Evolutionary conservation across 2,329 filamentous ascomycete species (phyloP).

Genomic region (Albifimbria verrucaria): DNA sequence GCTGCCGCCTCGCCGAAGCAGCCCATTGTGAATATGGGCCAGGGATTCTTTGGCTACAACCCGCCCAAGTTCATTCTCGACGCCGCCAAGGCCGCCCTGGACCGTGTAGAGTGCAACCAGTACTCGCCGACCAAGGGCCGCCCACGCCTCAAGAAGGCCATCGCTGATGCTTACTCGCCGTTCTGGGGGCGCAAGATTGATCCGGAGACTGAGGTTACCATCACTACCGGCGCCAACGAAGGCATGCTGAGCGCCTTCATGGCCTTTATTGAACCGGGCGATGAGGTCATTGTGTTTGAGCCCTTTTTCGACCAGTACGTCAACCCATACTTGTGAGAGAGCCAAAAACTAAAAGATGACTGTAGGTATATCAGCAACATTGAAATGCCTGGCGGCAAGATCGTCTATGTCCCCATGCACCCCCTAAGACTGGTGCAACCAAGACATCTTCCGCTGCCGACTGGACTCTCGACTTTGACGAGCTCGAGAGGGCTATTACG

Average conservation of each 20-base stretch:
- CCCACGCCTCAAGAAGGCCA: conserved; percentile 85
- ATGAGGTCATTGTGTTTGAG: conserved; percentile 97
- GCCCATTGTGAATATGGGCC: conserved; percentile 63
- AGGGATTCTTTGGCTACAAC: conserved; percentile 86
- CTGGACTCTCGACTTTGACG: conserved; percentile 82
- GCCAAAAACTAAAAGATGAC: conserved; percentile 3
- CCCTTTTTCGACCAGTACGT: conserved; percentile 92
- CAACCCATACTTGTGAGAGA: not conserved
- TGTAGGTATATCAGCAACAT: conserved; percentile 82
- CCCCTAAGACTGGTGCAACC: conserved; percentile 77
- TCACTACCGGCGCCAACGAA: conserved; percentile 90
- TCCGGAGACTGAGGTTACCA: conserved; percentile 88
- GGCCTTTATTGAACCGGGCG: conserved; percentile 90
- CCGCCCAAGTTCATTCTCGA: conserved; percentile 87
- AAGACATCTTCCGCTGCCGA: conserved; percentile 81
- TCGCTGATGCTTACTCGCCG: conserved; percentile 88
- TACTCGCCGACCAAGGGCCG: conserved; percentile 95
- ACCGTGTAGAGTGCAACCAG: conserved; percentile 95
- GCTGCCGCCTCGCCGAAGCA: conserved; percentile 60
- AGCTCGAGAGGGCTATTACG: conserved; percentile 78
- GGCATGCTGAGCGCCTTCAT: conserved; percentile 97
- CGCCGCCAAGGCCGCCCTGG: conserved; percentile 84
- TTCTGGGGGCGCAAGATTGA: conserved; percentile 80
- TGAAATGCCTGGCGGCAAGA: conserved; percentile 93
- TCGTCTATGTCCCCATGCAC: conserved; percentile 92